Percentiles rank a stretch among this genome's conserved stretches.
Conservation (phyloP, 441 rosid genomes). For the Sinapis alba region DNA sequence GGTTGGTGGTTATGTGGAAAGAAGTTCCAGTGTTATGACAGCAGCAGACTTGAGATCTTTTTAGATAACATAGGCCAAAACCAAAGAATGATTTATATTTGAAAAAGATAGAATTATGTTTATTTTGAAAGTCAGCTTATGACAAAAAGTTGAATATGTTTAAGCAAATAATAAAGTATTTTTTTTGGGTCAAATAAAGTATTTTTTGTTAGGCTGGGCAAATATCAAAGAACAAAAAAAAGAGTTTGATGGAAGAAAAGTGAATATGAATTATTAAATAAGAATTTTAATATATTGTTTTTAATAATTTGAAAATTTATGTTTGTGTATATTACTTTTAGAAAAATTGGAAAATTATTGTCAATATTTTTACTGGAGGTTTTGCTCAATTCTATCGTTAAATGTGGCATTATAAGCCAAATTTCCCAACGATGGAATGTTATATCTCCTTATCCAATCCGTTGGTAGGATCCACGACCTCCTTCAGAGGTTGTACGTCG, state of each 20-base stretch:
- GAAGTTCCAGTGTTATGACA: slow-evolving; percentile 7
- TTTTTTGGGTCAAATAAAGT: too few species aligned
- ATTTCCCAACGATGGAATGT: too few species aligned
- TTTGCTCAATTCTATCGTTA: too few species aligned
- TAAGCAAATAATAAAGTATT: not conserved
- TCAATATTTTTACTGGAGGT: too few species aligned
- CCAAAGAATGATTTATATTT: not conserved
- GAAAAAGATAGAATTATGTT: not conserved
- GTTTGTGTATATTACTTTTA: too few species aligned
- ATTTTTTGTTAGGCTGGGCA: not conserved
- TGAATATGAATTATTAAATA: not conserved
- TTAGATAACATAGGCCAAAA: not conserved
- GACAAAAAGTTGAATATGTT: not conserved
- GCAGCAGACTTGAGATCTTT: not conserved
- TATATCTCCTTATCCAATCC: not conserved
- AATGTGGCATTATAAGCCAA: too few species aligned
- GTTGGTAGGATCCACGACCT: not conserved
- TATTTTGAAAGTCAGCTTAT: not conserved
- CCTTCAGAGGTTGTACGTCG: not conserved
- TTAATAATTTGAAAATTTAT: too few species aligned
- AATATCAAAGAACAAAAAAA: not conserved
- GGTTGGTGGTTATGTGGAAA: not conserved
- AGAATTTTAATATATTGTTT: too few species aligned
- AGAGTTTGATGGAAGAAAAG: too few species aligned
- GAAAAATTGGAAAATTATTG: too few species aligned